Conservation (phyloP, 2,329 filamentous ascomycete genomes). For the Fusarium multiceps region DNA sequence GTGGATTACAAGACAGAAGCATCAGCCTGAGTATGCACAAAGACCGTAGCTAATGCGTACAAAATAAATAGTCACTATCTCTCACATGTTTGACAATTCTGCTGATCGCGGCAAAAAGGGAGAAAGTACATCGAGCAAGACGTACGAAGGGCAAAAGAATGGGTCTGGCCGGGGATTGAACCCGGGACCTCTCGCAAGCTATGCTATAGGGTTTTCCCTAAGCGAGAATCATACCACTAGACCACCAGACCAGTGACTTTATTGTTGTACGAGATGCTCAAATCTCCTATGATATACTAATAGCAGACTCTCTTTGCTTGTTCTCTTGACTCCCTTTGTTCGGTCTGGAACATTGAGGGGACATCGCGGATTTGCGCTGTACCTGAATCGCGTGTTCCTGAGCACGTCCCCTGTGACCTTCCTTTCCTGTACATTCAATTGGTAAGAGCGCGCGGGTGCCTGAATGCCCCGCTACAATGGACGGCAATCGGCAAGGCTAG, state of each 20-base stretch:
- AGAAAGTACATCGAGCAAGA: not conserved
- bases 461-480: not conserved
- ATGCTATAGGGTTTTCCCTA: constrained; percentile 63
- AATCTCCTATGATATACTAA: too few species aligned
- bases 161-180: constrained; percentile 61
- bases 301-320: too few species aligned
- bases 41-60: accelerated
- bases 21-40: not conserved
- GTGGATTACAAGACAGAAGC: constrained; percentile 49
- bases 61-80: not conserved
- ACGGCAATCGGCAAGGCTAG: not conserved
- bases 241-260: constrained; percentile 60
- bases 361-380: not conserved
- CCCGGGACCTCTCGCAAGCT: constrained; percentile 59
- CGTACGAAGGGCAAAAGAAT: constrained; percentile 20
- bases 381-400: not conserved
- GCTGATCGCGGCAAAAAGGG: not conserved
- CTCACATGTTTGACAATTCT: not conserved
- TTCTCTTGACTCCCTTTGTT: not conserved
- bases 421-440: not conserved
- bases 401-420: not conserved
- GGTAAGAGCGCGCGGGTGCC: not conserved
- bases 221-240: constrained; percentile 79
- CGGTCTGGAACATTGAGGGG: not conserved
- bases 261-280: not conserved